Conservation (phyloP, 768 basidiomycete genomes). For the Collybia nuda region DNA sequence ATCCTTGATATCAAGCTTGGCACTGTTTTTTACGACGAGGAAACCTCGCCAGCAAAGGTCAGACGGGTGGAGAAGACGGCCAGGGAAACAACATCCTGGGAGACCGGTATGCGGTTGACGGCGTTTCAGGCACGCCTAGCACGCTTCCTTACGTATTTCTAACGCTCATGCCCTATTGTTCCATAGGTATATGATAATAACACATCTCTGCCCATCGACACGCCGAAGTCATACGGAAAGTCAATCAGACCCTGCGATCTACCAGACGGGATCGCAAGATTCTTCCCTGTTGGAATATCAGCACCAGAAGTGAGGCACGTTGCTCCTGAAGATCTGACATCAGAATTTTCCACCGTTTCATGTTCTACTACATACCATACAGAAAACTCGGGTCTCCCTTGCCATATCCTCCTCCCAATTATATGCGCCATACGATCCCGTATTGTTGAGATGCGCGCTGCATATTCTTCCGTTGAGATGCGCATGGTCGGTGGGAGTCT, state of each 20-base stretch:
- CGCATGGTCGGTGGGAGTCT: constrained; percentile 84
- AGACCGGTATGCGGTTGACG: constrained; percentile 81
- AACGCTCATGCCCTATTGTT: background rate
- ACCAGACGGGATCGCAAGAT: constrained; percentile 70
- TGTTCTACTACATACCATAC: background rate
- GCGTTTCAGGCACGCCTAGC: constrained; percentile 76
- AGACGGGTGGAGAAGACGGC: constrained; percentile 76
- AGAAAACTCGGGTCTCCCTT: constrained; percentile 53
- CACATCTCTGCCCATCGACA: constrained; percentile 53
- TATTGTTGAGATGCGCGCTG: constrained; percentile 47
- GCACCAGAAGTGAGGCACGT: constrained; percentile 2
- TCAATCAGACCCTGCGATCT: constrained; percentile 68
- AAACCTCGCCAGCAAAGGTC: constrained; percentile 68
- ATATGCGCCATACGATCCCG: constrained; percentile 54
- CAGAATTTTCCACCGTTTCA: constrained; percentile 2
- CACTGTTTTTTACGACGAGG: constrained; percentile 78
- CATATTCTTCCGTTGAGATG: constrained; percentile 56
- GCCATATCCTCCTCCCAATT: constrained; percentile 51
- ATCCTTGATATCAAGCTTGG: constrained; percentile 94
- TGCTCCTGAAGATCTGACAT: background rate
- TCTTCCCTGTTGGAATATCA: constrained; percentile 61
- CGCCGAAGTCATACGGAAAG: constrained; percentile 79
- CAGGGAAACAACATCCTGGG: constrained; percentile 64
- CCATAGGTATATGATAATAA: constrained; percentile 70
- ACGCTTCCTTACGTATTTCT: background rate